Conservation (phyloP, 2,329 filamentous ascomycete genomes). For the Plectosphaerella sp. region DNA sequence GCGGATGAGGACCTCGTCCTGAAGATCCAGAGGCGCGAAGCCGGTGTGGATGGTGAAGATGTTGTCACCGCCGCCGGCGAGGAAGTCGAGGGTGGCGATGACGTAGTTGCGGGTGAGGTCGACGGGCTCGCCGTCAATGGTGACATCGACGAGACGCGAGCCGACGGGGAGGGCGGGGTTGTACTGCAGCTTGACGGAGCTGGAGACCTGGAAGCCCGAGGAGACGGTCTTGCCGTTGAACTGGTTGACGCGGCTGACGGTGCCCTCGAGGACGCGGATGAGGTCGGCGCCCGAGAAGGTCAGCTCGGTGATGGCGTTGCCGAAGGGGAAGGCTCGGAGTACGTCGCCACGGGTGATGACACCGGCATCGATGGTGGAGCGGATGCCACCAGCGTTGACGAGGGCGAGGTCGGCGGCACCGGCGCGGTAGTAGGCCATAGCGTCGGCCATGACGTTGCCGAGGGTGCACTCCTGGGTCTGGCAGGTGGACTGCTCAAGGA, state of each 20-base stretch:
- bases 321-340: constrained; percentile 61
- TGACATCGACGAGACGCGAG: constrained; percentile 47
- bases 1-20: constrained; percentile 47
- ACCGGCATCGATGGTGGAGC: constrained; percentile 57
- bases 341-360: constrained; percentile 60
- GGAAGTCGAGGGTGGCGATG: constrained; percentile 58
- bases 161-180: constrained; percentile 46
- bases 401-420: constrained; percentile 52
- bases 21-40: constrained; percentile 43
- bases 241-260: constrained; percentile 49
- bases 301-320: constrained; percentile 59
- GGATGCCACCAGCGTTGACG: constrained; percentile 61
- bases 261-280: constrained; percentile 55
- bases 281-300: constrained; percentile 47
- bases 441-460: constrained; percentile 51
- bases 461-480: constrained; percentile 53
- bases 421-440: constrained; percentile 56
- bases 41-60: constrained; percentile 38
- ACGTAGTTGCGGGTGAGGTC: constrained; percentile 45
- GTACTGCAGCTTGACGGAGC: constrained; percentile 51
- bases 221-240: constrained; percentile 48
- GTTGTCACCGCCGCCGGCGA: constrained; percentile 60
- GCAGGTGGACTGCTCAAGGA: constrained; percentile 56
- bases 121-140: constrained; percentile 42
- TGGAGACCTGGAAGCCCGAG: constrained; percentile 58